Evolutionary conservation across 208 protist species (phyloP).

Genomic region (Wallacemonas sp.): DNA sequence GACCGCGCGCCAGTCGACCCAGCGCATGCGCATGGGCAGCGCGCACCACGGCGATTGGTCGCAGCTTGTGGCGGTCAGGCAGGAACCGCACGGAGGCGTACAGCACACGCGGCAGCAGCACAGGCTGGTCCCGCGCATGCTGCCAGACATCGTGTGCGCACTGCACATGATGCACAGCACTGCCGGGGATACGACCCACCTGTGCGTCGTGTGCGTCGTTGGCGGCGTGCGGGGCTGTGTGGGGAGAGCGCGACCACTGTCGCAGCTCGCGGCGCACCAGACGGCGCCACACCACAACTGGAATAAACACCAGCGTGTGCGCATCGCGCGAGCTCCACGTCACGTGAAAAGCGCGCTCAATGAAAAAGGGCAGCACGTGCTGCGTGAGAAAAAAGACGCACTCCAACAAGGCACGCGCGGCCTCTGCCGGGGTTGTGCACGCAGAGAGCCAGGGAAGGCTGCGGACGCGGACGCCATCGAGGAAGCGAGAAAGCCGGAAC

Average conservation of each 20-base stretch:
- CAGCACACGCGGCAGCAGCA: constrained; percentile 17
- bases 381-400: constrained; percentile 69
- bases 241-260: constrained; percentile 4
- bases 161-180: neutral
- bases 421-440: too few species aligned
- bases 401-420: constrained; percentile 65
- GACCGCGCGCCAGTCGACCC: constrained; percentile 19
- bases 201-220: too few species aligned
- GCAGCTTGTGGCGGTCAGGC: constrained; percentile 64
- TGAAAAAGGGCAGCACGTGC: constrained; percentile 57
- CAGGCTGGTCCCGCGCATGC: neutral
- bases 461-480: constrained; percentile 53
- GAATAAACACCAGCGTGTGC: constrained; percentile 56
- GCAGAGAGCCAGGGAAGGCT: constrained; percentile 65
- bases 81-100: constrained; percentile 65
- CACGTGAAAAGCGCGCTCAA: constrained; percentile 60
- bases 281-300: constrained; percentile 45
- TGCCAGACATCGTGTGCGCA: neutral
- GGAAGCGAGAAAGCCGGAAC: constrained; percentile 53
- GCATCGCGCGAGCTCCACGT: constrained; percentile 57
- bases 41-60: constrained; percentile 67
- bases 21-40: constrained; percentile 26
- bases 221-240: neutral
- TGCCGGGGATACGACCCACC: too few species aligned
- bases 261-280: constrained; percentile 50